A percentile compares a stretch with the other conserved stretches of the same genome.
phyloP scores from a whole-genome alignment of 805 yeast genomes.

The Candida golubevii region DNA sequence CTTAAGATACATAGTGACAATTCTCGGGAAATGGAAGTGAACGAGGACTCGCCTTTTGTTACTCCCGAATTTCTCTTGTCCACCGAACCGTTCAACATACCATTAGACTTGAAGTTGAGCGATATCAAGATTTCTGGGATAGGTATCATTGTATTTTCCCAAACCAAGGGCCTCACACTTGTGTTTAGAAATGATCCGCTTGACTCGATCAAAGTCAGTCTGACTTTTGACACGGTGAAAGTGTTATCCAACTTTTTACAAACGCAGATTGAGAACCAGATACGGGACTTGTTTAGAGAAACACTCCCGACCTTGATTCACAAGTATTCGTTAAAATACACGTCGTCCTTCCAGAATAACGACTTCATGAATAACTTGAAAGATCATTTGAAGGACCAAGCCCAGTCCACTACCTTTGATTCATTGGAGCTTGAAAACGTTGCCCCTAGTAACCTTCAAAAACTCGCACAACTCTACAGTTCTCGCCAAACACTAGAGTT shows the following conservation, averaged over 20 bases:
- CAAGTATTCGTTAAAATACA: conserved; percentile 61
- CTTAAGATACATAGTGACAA: conserved; percentile 59
- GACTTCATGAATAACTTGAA: conserved; percentile 20
- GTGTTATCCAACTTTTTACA: conserved; percentile 82
- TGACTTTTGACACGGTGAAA: conserved; percentile 82
- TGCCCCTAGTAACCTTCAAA: conserved; percentile 48
- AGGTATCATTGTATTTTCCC: conserved; percentile 77
- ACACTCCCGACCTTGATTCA: conserved; percentile 78
- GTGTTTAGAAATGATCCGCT: conserved; percentile 89
- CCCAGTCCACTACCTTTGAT: conserved; percentile 1
- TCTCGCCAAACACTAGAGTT: conserved; percentile 81
- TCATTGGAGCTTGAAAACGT: conserved; percentile 13
- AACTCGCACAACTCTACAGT: conserved; percentile 45
- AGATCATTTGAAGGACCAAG: conserved; percentile 13
- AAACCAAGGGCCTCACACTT: conserved; percentile 76
- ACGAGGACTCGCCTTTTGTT: conserved; percentile 42
- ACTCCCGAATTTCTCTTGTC: conserved; percentile 66
- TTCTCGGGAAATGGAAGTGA: conserved; percentile 32
- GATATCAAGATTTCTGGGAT: conserved; percentile 74
- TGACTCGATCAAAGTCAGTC: conserved; percentile 74
- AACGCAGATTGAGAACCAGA: conserved; percentile 75
- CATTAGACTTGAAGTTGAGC: conserved; percentile 69
- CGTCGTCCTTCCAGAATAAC: conserved; percentile 18
- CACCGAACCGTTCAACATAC: conserved; percentile 66
- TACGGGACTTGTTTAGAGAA: conserved; percentile 76